A percentile compares a stretch with the other conserved stretches of the same genome.
Evolutionary conservation across 495 filamentous ascomycete genomes (phyloP).

Genomic region (Xeromyces bisporus): DNA sequence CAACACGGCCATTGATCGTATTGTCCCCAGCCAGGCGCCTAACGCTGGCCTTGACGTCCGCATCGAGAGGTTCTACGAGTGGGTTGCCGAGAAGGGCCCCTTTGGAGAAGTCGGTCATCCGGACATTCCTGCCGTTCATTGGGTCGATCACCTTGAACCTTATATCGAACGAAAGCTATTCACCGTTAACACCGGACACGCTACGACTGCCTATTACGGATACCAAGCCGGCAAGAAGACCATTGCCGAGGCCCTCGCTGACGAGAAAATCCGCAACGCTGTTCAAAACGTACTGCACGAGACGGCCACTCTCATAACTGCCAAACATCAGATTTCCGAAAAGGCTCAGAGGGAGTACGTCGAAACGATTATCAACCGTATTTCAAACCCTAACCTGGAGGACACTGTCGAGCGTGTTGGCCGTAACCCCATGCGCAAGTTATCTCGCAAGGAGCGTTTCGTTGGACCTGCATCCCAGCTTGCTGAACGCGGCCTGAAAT

Average conservation of each 20-base stretch:
- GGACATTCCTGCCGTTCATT: constrained; percentile 72
- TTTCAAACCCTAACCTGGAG: constrained; percentile 87
- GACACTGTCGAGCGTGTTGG: constrained; percentile 91
- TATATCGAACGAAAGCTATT: constrained; percentile 99
- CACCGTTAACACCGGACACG: constrained; percentile 96
- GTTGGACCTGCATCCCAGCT: constrained; percentile 78
- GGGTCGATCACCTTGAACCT: constrained; percentile 77
- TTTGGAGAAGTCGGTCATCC: constrained; percentile 51
- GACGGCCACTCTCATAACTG: constrained; percentile 67
- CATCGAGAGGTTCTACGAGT: constrained; percentile 97
- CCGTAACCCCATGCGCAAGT: constrained; percentile 83
- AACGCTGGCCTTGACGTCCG: constrained; percentile 72
- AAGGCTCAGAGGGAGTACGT: constrained; percentile 79
- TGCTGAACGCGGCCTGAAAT: constrained; percentile 57
- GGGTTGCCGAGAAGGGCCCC: constrained; percentile 78
- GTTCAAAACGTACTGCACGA: constrained; percentile 63
- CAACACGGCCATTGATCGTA: constrained; percentile 95
- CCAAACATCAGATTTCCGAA: constrained; percentile 64
- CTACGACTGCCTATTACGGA: constrained; percentile 93
- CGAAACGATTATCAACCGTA: constrained; percentile 76
- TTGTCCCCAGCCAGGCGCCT: constrained; percentile 74
- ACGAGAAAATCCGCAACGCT: constrained; percentile 49
- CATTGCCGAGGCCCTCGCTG: constrained; percentile 68
- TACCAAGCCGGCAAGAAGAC: constrained; percentile 64
- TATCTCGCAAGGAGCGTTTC: constrained; percentile 84